Conservation (phyloP, 768 basidiomycete species). For the Lentinus tigrinus region DNA sequence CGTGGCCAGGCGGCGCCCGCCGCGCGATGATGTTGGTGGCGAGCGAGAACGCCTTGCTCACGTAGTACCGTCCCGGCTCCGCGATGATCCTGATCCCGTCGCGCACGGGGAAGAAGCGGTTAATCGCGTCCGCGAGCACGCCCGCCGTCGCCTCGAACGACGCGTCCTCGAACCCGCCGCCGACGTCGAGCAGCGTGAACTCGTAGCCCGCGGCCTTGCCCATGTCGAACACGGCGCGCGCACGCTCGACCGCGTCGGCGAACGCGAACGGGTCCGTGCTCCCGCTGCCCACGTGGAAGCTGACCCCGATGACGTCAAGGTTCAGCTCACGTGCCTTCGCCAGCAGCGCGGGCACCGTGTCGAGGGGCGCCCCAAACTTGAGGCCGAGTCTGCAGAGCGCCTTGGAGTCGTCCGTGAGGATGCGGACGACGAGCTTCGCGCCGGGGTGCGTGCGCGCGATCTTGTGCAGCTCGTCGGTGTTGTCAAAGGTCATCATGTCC, state of each 20-base stretch:
- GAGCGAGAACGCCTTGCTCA: constrained; percentile 87
- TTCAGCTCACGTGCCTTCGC: constrained; percentile 73
- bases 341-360: constrained; percentile 75
- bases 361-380: constrained; percentile 94
- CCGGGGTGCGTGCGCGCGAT: constrained; percentile 75
- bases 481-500: constrained; percentile 97
- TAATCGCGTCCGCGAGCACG: constrained; percentile 69
- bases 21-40: constrained; percentile 93
- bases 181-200: constrained; percentile 87
- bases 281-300: constrained; percentile 97
- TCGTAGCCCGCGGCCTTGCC: constrained; percentile 75
- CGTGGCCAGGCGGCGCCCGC: constrained; percentile 60
- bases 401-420: constrained; percentile 97
- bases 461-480: constrained; percentile 94
- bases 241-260: constrained; percentile 83
- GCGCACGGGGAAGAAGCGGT: constrained; percentile 75
- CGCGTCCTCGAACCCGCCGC: constrained; percentile 92
- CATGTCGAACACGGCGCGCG: constrained; percentile 85
- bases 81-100: constrained; percentile 79
- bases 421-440: constrained; percentile 89
- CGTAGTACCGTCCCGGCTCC: constrained; percentile 94
- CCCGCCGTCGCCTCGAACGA: constrained; percentile 79
- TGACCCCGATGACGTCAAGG: constrained; percentile 89
- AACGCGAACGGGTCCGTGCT: constrained; percentile 93
- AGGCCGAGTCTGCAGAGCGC: constrained; percentile 89